These are phyloP conservation scores for Penicillium bovifimosum DNA, from an alignment of 495 filamentous ascomycete species.

Conservation along the genomic window DNA sequence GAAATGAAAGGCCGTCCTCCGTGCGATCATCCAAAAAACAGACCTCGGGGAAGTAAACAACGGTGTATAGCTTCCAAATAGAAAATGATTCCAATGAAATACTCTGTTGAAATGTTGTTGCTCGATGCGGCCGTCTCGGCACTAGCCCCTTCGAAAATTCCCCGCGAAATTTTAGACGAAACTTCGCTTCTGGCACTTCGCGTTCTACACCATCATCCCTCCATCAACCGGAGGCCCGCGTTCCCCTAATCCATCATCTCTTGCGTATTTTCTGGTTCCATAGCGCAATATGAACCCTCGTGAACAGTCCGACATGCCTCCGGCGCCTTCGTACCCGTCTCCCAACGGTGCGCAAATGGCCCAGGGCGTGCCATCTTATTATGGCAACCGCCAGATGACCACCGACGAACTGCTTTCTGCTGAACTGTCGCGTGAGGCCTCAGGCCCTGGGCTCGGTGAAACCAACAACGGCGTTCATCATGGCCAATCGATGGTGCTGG, in stretches of 20 bases:
- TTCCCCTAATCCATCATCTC: conserved; percentile 13
- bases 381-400: conserved; percentile 43
- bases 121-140: conserved; percentile 31
- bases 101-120: conserved; percentile 31
- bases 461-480: conserved; percentile 39
- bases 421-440: conserved; percentile 43
- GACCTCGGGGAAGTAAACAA: conserved; percentile 18
- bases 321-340: conserved; percentile 44
- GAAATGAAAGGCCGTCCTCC: conserved; percentile 46
- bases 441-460: conserved; percentile 38
- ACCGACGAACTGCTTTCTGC: conserved; percentile 43
- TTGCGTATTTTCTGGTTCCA: conserved; percentile 6
- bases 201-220: conserved; percentile 29
- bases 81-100: background rate
- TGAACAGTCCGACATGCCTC: conserved; percentile 46
- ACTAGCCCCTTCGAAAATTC: conserved; percentile 39
- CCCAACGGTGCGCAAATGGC: conserved; percentile 46
- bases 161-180: conserved; percentile 41
- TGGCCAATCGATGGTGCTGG: conserved; percentile 39
- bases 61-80: conserved; percentile 7
- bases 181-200: conserved; percentile 34
- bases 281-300: conserved; percentile 38
- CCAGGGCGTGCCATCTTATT: conserved; percentile 44
- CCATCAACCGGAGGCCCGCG: conserved; percentile 29
- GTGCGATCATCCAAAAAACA: conserved; percentile 38